phyloP scores from a whole-genome alignment of 169 alveolate genomes.

The Plasmodium vivax region DNA sequence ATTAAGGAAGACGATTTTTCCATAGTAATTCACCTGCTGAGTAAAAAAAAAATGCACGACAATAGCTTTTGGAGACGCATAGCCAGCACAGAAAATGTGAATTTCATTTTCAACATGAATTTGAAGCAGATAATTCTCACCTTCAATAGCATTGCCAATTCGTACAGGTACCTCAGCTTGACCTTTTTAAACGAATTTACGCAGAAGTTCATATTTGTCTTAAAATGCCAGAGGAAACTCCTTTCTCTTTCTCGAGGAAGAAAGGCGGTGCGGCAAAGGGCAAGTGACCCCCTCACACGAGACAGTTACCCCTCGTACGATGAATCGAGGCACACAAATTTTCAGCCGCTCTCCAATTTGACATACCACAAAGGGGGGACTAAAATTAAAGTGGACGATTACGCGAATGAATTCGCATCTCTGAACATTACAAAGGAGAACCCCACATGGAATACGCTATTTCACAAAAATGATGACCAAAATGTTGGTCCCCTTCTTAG shows the following conservation, averaged over 20 bases:
- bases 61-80: constrained; percentile 60
- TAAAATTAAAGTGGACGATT: neutral
- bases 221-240: constrained; percentile 22
- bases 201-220: constrained; percentile 11
- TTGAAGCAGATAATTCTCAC: constrained; percentile 54
- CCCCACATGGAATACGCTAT: neutral
- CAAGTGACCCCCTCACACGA: neutral
- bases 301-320: neutral
- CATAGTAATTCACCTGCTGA: constrained; percentile 53
- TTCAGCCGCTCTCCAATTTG: neutral
- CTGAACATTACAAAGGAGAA: neutral
- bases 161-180: constrained; percentile 5
- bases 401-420: neutral
- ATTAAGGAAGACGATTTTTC: constrained; percentile 30
- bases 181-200: constrained; percentile 43
- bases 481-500: neutral
- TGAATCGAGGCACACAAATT: neutral
- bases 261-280: neutral
- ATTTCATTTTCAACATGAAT: constrained; percentile 51
- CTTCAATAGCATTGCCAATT: constrained; percentile 39
- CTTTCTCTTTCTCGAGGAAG: neutral
- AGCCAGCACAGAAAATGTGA: constrained; percentile 27
- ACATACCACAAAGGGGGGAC: neutral
- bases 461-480: neutral
- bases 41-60: constrained; percentile 26